Evolutionary conservation across 768 basidiomycete genomes (phyloP).

Genomic region (Lactarius indigo): DNA sequence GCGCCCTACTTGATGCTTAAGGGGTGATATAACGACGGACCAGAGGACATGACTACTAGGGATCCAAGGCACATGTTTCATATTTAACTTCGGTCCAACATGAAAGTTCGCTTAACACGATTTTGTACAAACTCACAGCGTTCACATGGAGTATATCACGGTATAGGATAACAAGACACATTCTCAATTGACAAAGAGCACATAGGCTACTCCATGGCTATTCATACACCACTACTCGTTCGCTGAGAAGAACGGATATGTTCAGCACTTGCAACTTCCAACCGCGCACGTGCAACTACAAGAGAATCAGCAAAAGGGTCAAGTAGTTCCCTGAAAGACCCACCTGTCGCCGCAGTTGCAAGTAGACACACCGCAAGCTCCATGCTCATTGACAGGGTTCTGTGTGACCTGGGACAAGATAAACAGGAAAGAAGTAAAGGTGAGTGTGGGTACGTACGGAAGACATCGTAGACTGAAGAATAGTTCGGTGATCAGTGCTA

Average conservation of each 20-base stretch:
- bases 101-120: neutral
- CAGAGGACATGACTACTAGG: neutral
- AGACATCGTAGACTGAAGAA: neutral
- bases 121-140: neutral
- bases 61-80: neutral
- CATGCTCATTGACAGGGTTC: slow-evolving; percentile 40
- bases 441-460: neutral
- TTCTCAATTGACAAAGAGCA: neutral
- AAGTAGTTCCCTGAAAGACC: slow-evolving; percentile 8
- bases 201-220: neutral
- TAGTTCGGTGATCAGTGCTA: neutral
- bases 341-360: slow-evolving; percentile 55
- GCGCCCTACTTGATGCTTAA: slow-evolving; percentile 4
- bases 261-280: slow-evolving; percentile 64
- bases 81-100: neutral
- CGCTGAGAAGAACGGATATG: slow-evolving; percentile 7
- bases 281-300: slow-evolving; percentile 57
- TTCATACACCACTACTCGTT: neutral
- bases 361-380: slow-evolving; percentile 14
- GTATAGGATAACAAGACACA: neutral
- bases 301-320: neutral
- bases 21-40: neutral
- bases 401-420: neutral
- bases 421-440: too few relatives aligned
- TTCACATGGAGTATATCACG: neutral